phyloP scores from a whole-genome alignment of 108 stramenopile species.

The Epipyxis sp. region DNA sequence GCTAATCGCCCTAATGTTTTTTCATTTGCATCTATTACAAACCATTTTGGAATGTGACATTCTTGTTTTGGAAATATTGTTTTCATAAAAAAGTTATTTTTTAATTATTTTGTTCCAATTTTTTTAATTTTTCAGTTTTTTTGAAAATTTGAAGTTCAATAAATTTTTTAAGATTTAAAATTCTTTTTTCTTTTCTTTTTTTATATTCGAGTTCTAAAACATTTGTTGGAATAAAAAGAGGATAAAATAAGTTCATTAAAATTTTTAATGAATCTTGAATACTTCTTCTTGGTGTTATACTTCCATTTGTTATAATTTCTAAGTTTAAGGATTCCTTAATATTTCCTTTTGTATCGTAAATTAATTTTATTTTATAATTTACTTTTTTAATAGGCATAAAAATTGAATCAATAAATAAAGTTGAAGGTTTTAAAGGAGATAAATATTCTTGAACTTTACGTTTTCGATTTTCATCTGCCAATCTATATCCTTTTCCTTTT shows the following conservation, averaged over 20 bases:
- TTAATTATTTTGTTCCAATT: not conserved
- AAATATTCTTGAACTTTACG: not conserved
- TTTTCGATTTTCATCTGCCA: slow-evolving; percentile 10
- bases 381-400: not conserved
- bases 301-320: slow-evolving; percentile 14
- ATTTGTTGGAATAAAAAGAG: not conserved
- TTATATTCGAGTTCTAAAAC: not conserved
- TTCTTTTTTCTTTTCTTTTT: not conserved
- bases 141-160: not conserved
- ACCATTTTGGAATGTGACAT: not conserved
- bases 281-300: not conserved
- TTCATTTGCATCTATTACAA: not conserved
- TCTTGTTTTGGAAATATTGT: slow-evolving; percentile 10
- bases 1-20: slow-evolving; percentile 5
- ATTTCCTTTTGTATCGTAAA: not conserved
- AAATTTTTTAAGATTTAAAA: not conserved
- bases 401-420: not conserved
- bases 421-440: not conserved
- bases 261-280: slow-evolving; percentile 10
- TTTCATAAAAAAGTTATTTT: slow-evolving; percentile 11
- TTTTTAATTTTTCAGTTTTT: not conserved
- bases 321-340: slow-evolving; percentile 7
- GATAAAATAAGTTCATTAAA: slow-evolving; percentile 3
- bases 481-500: slow-evolving; percentile 1
- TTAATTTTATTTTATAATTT: slow-evolving; percentile 14